Evolutionary conservation across 1,139 yeast genomes (phyloP).

Genomic region (Sugiyamaella castrensis): DNA sequence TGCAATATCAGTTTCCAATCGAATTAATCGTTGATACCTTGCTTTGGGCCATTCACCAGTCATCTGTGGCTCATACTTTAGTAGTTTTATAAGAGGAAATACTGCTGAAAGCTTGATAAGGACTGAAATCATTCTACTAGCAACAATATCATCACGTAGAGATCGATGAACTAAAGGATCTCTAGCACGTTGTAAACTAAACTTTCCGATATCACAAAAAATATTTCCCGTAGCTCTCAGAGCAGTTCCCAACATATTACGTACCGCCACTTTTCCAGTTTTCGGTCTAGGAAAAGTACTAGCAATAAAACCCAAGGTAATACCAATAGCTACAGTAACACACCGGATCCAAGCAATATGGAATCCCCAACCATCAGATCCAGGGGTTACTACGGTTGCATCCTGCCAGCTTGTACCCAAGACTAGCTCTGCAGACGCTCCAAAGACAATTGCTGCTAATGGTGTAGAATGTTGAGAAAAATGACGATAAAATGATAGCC

Average conservation of each 20-base stretch:
- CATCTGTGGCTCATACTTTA: constrained; percentile 32
- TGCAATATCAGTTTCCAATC: constrained; percentile 25
- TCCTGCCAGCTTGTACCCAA: constrained; percentile 37
- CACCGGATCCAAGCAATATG: constrained; percentile 39
- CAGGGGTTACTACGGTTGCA: constrained; percentile 9
- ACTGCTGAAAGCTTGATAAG: constrained; percentile 22
- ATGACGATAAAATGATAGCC: constrained; percentile 33
- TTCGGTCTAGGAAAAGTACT: constrained; percentile 34
- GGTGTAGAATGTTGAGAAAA: constrained; percentile 33
- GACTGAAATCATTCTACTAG: constrained; percentile 21
- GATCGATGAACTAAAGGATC: constrained; percentile 24
- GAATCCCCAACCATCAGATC: constrained; percentile 32
- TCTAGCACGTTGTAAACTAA: constrained; percentile 28
- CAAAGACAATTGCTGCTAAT: constrained; percentile 34
- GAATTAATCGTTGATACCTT: constrained; percentile 26
- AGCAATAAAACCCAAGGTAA: constrained; percentile 34
- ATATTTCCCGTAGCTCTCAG: constrained; percentile 29
- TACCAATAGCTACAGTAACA: constrained; percentile 35
- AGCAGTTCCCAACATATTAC: constrained; percentile 26
- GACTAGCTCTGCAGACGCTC: constrained; percentile 33
- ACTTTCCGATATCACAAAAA: constrained; percentile 32
- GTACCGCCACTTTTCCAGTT: constrained; percentile 30
- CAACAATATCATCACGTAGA: constrained; percentile 24
- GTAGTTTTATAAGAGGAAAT: constrained; percentile 21
- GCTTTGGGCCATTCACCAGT: constrained; percentile 33